Evolutionary conservation across 805 yeast species (phyloP).

Genomic region (Candida ortonii): DNA sequence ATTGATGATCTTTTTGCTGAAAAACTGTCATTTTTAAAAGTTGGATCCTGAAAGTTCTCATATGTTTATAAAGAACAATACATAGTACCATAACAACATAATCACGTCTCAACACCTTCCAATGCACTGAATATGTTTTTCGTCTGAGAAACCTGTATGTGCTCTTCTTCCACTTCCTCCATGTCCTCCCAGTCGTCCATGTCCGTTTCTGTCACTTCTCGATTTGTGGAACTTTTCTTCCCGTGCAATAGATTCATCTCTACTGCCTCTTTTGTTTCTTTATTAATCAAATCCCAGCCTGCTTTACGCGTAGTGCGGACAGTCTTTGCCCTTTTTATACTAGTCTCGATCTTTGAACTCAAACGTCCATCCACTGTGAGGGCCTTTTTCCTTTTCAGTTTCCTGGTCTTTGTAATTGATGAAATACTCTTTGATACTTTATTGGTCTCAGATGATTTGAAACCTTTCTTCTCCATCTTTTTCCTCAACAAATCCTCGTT

Average conservation of each 20-base stretch:
- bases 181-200: conserved; percentile 24
- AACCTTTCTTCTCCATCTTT: conserved; percentile 44
- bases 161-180: conserved; percentile 20
- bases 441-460: conserved; percentile 6
- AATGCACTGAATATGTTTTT: conserved; percentile 27
- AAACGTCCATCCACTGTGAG: conserved; percentile 52
- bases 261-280: conserved; percentile 37
- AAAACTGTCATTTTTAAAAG: no score
- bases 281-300: conserved; percentile 70
- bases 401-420: conserved; percentile 28
- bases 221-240: conserved; percentile 4
- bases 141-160: conserved; percentile 2
- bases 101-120: conserved; percentile 27
- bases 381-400: conserved; percentile 45
- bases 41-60: background rate
- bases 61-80: conserved; percentile 1
- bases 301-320: conserved; percentile 63
- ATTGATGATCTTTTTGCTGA: conserved; percentile 29
- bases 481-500: conserved; percentile 60
- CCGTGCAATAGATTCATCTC: conserved; percentile 9
- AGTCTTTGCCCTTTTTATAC: conserved; percentile 60
- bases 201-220: conserved; percentile 18
- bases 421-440: conserved; percentile 27
- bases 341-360: conserved; percentile 59
- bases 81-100: background rate